A percentile compares a stretch with the other conserved stretches of the same genome.
Conservation (phyloP, 495 filamentous ascomycete species). For the Penicillium macrosclerotiorum region DNA sequence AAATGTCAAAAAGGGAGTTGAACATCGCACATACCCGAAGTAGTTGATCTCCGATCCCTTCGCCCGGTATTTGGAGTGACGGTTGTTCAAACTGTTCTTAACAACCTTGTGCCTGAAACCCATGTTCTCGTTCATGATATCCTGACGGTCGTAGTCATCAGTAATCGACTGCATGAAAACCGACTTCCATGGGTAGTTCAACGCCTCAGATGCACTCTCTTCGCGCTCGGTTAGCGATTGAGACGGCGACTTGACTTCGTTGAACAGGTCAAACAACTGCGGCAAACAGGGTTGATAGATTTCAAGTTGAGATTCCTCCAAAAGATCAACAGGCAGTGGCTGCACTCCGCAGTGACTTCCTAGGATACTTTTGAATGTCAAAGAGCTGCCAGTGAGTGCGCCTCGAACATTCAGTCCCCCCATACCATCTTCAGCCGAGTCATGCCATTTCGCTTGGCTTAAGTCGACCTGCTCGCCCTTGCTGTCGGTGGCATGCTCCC, state of each 20-base stretch:
- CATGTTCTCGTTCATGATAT: conserved; percentile 35
- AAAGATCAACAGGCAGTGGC: conserved; percentile 44
- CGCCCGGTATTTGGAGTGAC: conserved; percentile 28
- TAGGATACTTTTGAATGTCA: conserved; percentile 47
- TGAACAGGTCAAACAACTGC: conserved; percentile 45
- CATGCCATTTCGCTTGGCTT: conserved; percentile 22
- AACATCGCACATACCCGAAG: conserved; percentile 32
- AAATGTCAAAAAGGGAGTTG: no score
- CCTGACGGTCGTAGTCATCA: conserved; percentile 43
- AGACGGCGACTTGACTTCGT: conserved; percentile 22
- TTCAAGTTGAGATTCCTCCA: conserved; percentile 38
- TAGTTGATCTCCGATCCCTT: conserved; percentile 41
- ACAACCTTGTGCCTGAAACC: conserved; percentile 38
- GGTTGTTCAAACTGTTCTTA: conserved; percentile 28
- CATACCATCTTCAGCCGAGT: conserved; percentile 22
- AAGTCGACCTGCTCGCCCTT: conserved; percentile 24
- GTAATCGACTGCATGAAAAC: conserved; percentile 49
- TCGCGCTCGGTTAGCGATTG: not conserved
- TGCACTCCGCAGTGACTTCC: conserved; percentile 46
- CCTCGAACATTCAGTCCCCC: conserved; percentile 46
- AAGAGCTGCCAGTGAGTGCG: conserved; percentile 40
- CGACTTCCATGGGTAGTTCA: conserved; percentile 37
- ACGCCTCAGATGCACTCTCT: conserved; percentile 8
- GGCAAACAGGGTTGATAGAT: conserved; percentile 49
- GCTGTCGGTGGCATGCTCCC: conserved; percentile 38